Conservation (phyloP, 176 grass and related monocot species). For the Elaeis guineensis region DNA sequence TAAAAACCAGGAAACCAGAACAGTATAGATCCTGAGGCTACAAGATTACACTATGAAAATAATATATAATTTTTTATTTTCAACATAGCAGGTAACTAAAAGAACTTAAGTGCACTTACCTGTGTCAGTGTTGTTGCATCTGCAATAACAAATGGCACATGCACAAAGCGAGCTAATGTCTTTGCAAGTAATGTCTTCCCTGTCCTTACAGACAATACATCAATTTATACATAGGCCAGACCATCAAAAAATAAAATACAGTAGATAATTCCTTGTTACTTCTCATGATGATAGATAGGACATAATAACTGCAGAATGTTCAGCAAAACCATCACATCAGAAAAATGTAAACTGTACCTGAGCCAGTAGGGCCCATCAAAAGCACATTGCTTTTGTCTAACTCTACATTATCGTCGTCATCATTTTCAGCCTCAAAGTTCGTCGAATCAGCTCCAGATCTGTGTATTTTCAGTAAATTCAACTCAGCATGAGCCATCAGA, state of each 20-base stretch:
- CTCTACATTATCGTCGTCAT: slow-evolving; percentile 76
- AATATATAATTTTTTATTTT: too few relatives aligned
- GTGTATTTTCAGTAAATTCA: slow-evolving; percentile 23
- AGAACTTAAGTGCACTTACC: slow-evolving; percentile 44
- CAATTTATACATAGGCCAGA: not conserved
- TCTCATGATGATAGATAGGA: too few relatives aligned
- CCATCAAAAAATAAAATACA: slow-evolving; percentile 1
- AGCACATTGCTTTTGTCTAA: slow-evolving; percentile 98
- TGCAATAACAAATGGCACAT: slow-evolving; percentile 99
- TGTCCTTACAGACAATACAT: slow-evolving; percentile 21
- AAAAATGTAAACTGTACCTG: slow-evolving; percentile 43
- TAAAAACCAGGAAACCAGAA: too few relatives aligned
- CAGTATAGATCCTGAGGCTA: too few relatives aligned
- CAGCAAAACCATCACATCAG: not conserved
- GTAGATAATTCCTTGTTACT: too few relatives aligned
- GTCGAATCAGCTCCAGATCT: slow-evolving; percentile 69
- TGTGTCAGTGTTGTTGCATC: slow-evolving; percentile 98
- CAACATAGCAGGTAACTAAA: too few relatives aligned
- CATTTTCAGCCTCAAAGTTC: slow-evolving; percentile 53
- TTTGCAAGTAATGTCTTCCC: slow-evolving; percentile 99
- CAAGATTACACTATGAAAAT: too few relatives aligned
- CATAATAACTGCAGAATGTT: not conserved
- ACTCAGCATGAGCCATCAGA: not conserved
- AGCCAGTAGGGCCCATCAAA: slow-evolving; percentile 96
- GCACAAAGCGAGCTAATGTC: slow-evolving; percentile 98